phyloP scores from a whole-genome alignment of 1,284 basidiomycete species.

The Malassezia yamatoensis region DNA sequence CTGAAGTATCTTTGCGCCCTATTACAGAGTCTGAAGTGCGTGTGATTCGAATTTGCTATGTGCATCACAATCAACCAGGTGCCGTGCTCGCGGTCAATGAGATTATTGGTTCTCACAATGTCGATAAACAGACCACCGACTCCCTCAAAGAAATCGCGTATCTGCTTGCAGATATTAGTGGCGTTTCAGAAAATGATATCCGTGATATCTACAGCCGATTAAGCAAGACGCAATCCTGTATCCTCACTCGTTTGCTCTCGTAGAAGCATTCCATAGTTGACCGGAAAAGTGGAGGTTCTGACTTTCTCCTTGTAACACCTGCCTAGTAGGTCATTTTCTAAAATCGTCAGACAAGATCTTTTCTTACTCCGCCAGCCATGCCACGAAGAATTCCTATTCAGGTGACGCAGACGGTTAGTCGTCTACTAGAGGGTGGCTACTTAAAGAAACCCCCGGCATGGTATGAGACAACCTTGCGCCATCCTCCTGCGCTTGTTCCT shows the following conservation, averaged over 20 bases:
- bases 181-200: slow-evolving; percentile 73
- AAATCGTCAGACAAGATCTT: no score
- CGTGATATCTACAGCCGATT: slow-evolving; percentile 73
- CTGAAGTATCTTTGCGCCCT: slow-evolving; percentile 92
- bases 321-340: neutral
- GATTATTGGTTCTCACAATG: slow-evolving; percentile 80
- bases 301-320: neutral
- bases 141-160: slow-evolving; percentile 90
- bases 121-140: slow-evolving; percentile 97
- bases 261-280: neutral
- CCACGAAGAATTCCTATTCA: slow-evolving; percentile 73
- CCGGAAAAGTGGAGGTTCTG: no score
- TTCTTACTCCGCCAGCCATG: slow-evolving; percentile 51
- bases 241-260: slow-evolving; percentile 26
- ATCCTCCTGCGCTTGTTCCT: slow-evolving; percentile 77
- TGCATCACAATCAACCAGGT: slow-evolving; percentile 95
- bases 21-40: slow-evolving; percentile 64
- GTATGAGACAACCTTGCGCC: slow-evolving; percentile 72
- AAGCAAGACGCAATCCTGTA: slow-evolving; percentile 56
- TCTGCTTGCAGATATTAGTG: slow-evolving; percentile 87
- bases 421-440: slow-evolving; percentile 64
- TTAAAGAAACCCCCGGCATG: slow-evolving; percentile 67
- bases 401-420: slow-evolving; percentile 76
- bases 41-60: slow-evolving; percentile 83
- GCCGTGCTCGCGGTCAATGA: slow-evolving; percentile 93